A percentile compares a stretch with the other conserved stretches of the same genome.
Evolutionary conservation across 805 yeast species (phyloP).

Genomic region (Kuraishia borneana): DNA sequence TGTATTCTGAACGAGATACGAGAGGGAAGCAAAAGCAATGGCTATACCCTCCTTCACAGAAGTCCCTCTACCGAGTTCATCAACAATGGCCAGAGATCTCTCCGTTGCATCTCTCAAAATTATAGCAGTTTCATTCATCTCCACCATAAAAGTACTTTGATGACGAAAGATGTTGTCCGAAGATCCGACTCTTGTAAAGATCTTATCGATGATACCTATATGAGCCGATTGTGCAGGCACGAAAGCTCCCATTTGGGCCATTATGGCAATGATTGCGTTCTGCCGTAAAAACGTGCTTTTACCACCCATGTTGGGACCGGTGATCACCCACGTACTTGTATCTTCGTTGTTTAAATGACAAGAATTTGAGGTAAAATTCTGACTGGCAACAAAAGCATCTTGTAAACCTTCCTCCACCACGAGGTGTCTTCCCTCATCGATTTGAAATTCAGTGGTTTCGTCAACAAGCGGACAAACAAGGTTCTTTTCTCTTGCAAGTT

Average conservation of each 20-base stretch:
- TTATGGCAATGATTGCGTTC: slow-evolving; percentile 54
- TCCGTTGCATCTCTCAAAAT: slow-evolving; percentile 57
- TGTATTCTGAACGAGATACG: slow-evolving; percentile 40
- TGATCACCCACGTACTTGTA: slow-evolving; percentile 43
- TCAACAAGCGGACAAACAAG: slow-evolving; percentile 58
- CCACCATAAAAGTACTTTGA: slow-evolving; percentile 87
- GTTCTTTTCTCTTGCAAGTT: slow-evolving; percentile 54
- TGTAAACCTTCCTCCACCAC: slow-evolving; percentile 74
- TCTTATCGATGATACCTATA: slow-evolving; percentile 65
- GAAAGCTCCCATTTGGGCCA: slow-evolving; percentile 67
- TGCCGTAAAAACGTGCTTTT: slow-evolving; percentile 69
- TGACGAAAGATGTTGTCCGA: slow-evolving; percentile 73
- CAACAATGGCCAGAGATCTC: slow-evolving; percentile 65
- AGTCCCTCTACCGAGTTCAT: slow-evolving; percentile 88
- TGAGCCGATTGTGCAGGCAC: slow-evolving; percentile 57
- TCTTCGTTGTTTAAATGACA: slow-evolving; percentile 18
- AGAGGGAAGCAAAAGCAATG: slow-evolving; percentile 68
- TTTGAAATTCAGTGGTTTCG: slow-evolving; percentile 31
- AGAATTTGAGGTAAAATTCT: slow-evolving; percentile 36
- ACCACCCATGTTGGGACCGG: slow-evolving; percentile 90
- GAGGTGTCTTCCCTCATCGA: slow-evolving; percentile 66
- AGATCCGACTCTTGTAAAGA: slow-evolving; percentile 76
- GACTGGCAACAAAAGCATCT: slow-evolving; percentile 24
- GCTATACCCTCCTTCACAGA: slow-evolving; percentile 78
- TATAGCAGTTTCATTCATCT: slow-evolving; percentile 74